A percentile compares a stretch with the other conserved stretches of the same genome.
Conservation (phyloP, 768 basidiomycete species). For the Paxillus involutus region DNA sequence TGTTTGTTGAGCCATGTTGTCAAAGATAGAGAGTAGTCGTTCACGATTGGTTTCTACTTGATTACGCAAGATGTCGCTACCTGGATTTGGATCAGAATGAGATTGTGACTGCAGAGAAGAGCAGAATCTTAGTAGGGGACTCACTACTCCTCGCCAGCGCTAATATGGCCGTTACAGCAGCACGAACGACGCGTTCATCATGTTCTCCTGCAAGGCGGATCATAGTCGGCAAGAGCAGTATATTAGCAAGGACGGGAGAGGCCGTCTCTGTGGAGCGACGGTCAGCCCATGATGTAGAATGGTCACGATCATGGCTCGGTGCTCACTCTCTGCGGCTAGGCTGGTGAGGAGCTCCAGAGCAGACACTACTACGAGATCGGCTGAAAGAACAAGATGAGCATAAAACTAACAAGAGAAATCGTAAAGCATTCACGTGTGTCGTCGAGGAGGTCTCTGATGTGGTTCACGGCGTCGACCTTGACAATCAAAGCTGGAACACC, state of each 20-base stretch:
- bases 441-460: not conserved
- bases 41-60: not conserved
- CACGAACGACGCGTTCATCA: slow-evolving; percentile 3
- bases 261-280: not conserved
- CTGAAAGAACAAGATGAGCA: not conserved
- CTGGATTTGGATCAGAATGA: not conserved
- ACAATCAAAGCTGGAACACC: not conserved
- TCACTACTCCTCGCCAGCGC: not conserved
- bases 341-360: slow-evolving; percentile 2
- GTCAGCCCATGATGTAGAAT: not conserved
- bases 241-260: not conserved
- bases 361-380: not conserved
- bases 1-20: not conserved
- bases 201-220: not conserved
- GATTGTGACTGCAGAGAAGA: not conserved
- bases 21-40: not conserved
- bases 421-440: not conserved
- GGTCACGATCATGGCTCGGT: not conserved
- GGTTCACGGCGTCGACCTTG: not conserved
- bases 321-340: slow-evolving; percentile 1
- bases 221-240: not conserved
- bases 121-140: not conserved
- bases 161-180: slow-evolving; percentile 2
- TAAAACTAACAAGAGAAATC: not conserved
- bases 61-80: not conserved